Evolutionary conservation across 2,329 filamentous ascomycete genomes (phyloP), one percentile per base, ranked within the genome.

Genomic region (Xylaria arbuscula): DNA sequence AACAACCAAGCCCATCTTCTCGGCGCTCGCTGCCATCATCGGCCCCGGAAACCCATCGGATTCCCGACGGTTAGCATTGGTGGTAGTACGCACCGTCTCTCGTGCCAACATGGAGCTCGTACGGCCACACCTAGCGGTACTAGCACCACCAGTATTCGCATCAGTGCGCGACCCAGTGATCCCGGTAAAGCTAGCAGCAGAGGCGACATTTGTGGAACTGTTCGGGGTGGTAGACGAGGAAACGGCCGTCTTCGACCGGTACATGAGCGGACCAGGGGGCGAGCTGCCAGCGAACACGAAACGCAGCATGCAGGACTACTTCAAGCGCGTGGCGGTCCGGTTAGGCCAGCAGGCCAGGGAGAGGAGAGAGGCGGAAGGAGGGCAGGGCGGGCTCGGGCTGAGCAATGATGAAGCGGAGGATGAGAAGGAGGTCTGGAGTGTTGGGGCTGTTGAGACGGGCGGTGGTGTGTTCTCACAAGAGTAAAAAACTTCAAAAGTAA

Each of bases 281-380:
- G 87, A 89, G 2, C 81, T 98, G 67, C 85, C 90, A 9, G 81
- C 92, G 0, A 91, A 88, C 48, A 89, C 89, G 19, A 96, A 97
- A 86, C 88, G 95, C 74, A 94, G 91, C 79, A 98, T 99, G 92
- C 88, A 90, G 67, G 96, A 99, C 80, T 99, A 99, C 83, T 98
- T 98, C 83, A 97, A 97, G 86, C 87, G 96, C 50, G 93, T 99
- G 72, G 93, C 93, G 1, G 80, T 95, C 76, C 88, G 94, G 74
- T 82, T 98, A 22, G 95, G 92, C n/a, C 88, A 85, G 19, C 96
- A 98, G 79, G 94, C 93, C 1, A 88, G 93, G 70, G 96, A 99
- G 83, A 88, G 96, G 74, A 92, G 89, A 76, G 94, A 97, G 74
- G 96, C 96, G 0, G 94, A 98, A 78, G 95, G 94, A 70, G 96